Evolutionary conservation across 306 rosid genomes (phyloP), one percentile per base, ranked within the genome.

Genomic region (Ziziphus jujuba): DNA sequence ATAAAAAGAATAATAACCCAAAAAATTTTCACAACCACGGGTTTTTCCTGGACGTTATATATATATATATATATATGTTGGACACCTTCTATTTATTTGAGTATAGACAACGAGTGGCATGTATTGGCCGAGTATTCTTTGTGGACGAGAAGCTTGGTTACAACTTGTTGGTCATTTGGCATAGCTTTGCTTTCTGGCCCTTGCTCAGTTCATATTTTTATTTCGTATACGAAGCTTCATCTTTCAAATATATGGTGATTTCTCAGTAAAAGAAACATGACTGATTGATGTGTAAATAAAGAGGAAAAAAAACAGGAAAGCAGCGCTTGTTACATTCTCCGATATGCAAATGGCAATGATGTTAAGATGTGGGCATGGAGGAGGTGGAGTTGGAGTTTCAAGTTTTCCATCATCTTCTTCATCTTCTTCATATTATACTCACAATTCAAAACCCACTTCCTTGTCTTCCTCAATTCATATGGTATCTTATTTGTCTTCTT

Each of bases 311-410:
- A 35, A 7, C 28, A 14, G 33, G 8, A 36, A 21, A 19, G 20
- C 1, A 9, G 57, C 16, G 7, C 16, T 4, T 16, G 11, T 23
- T 22, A 55, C 4, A 55, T 23, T 9, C 12, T 21, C 34, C 11
- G 2, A 9, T 22, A 79, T 72, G 81, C 78, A 81, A 65, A 90
- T 87, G 95, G 85, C 90, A 70, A 82, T 75, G 85, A 77, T 76
- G 69, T 68, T 81, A 40, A 67, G 75, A 17, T 14, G 10, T 71
- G 87, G 90, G 70, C 81, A 75, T 55, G 87, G 87, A 31, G 68
- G 74, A 22, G 64, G 52, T 59, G 76, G 79, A 23, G 50, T 85
- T 24, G 78, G 77, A 52, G 84, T 78, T 83, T 78, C 91, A 25
- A 59, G 72, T 61, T 87, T 80, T 60, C 78, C 80, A 43, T 57